Conservation (phyloP, 169 alveolate genomes). For the Babesia bovis region DNA sequence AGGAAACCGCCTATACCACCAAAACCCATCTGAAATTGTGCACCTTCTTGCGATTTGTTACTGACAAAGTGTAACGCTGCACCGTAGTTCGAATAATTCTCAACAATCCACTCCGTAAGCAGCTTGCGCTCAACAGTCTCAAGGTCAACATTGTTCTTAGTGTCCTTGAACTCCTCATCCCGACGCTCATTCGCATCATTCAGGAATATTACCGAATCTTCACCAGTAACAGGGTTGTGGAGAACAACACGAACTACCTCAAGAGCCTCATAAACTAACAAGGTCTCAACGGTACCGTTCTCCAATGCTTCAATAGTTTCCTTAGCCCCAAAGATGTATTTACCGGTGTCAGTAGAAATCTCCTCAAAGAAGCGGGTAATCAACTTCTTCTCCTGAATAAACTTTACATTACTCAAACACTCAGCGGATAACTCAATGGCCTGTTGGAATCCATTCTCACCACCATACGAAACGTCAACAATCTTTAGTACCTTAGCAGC, state of each 20-base stretch:
- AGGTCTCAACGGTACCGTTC: slow-evolving; percentile 92
- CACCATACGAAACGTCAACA: slow-evolving; percentile 99
- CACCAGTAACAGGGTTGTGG: slow-evolving; percentile 82
- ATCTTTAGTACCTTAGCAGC: slow-evolving; percentile 90
- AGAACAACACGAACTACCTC: slow-evolving; percentile 82
- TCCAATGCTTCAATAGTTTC: slow-evolving; percentile 93
- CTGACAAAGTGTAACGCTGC: slow-evolving; percentile 94
- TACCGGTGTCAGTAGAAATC: slow-evolving; percentile 97
- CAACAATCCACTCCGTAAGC: slow-evolving; percentile 96
- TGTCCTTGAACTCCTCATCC: slow-evolving; percentile 68
- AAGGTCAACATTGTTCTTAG: slow-evolving; percentile 84
- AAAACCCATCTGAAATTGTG: slow-evolving; percentile 97
- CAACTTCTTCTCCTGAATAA: slow-evolving; percentile 88
- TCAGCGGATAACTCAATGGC: slow-evolving; percentile 96
- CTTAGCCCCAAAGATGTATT: slow-evolving; percentile 94
- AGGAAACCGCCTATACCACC: slow-evolving; percentile 99
- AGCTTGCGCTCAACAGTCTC: slow-evolving; percentile 89
- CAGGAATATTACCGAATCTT: slow-evolving; percentile 67
- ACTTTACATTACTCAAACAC: slow-evolving; percentile 89
- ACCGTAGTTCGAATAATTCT: slow-evolving; percentile 93
- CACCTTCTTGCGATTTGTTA: slow-evolving; percentile 97
- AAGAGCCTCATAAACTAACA: slow-evolving; percentile 93
- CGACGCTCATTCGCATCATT: slow-evolving; percentile 62
- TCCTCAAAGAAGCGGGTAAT: slow-evolving; percentile 94
- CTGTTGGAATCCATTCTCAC: slow-evolving; percentile 98